These are phyloP conservation scores for Penicillium chermesinum DNA, from an alignment of 495 filamentous ascomycete genomes.

Conservation along the genomic window DNA sequence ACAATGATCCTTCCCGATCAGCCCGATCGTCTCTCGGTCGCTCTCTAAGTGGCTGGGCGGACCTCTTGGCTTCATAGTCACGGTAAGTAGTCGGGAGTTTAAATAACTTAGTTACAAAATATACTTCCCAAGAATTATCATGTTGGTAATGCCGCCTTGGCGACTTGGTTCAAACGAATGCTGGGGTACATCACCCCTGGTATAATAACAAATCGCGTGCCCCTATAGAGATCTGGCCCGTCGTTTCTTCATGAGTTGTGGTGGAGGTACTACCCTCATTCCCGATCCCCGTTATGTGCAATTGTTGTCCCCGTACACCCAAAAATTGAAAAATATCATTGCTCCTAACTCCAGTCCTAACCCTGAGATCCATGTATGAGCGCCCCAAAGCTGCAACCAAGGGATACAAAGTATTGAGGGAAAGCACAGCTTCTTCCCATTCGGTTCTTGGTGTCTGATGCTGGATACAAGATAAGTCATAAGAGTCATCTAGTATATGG, in stretches of 20 bases:
- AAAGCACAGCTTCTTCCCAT: no score
- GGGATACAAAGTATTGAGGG: no score
- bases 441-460: no score
- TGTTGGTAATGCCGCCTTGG: no score
- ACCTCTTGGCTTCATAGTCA: neutral
- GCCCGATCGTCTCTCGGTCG: neutral
- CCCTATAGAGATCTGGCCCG: neutral
- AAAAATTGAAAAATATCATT: no score
- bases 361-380: neutral
- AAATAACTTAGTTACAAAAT: constrained; percentile 12
- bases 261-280: no score
- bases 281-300: neutral
- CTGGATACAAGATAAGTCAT: no score
- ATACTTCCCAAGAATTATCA: neutral
- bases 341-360: neutral
- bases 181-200: neutral
- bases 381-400: neutral
- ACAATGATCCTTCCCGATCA: constrained; percentile 17
- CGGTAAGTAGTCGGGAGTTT: constrained; percentile 1
- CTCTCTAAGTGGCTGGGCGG: constrained; percentile 7
- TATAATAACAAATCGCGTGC: neutral
- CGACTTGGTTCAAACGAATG: neutral
- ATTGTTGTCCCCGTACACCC: no score
- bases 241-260: neutral
- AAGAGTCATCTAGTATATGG: no score